phyloP scores from a whole-genome alignment of 2,329 filamentous ascomycete genomes.

The Aspergillus versicolor region DNA sequence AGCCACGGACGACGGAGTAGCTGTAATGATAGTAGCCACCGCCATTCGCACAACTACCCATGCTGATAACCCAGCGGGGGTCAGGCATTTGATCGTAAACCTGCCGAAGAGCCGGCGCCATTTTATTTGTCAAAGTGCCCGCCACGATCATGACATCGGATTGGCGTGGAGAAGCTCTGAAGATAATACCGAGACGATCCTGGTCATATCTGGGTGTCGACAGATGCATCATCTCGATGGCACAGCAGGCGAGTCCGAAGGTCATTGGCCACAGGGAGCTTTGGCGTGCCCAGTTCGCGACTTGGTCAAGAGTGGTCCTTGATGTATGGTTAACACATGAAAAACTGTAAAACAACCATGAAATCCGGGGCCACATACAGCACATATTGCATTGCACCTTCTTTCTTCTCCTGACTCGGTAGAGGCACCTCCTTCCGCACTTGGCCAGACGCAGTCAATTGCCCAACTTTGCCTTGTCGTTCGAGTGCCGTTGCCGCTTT shows the following conservation, averaged over 20 bases:
- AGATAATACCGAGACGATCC: slow-evolving; percentile 85
- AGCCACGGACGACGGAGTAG: slow-evolving; percentile 74
- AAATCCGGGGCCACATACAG: slow-evolving; percentile 35
- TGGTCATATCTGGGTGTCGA: slow-evolving; percentile 89
- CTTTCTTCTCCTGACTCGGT: slow-evolving; percentile 51
- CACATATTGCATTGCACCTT: slow-evolving; percentile 54
- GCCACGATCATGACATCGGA: slow-evolving; percentile 93
- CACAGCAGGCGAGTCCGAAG: slow-evolving; percentile 87
- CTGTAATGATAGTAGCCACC: slow-evolving; percentile 88
- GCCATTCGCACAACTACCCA: slow-evolving; percentile 83
- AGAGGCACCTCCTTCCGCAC: slow-evolving; percentile 48
- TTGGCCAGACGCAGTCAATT: slow-evolving; percentile 44
- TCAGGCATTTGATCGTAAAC: slow-evolving; percentile 97
- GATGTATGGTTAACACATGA: slow-evolving; percentile 9
- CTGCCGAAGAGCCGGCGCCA: slow-evolving; percentile 85
- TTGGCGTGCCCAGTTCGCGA: slow-evolving; percentile 86
- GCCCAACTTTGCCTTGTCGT: slow-evolving; percentile 32
- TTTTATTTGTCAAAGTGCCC: slow-evolving; percentile 92
- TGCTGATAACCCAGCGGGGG: slow-evolving; percentile 81
- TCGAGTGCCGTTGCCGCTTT: slow-evolving; percentile 45
- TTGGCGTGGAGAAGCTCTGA: slow-evolving; percentile 82
- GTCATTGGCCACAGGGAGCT: slow-evolving; percentile 90
- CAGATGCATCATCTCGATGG: slow-evolving; percentile 91
- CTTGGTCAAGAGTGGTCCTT: slow-evolving; percentile 60
- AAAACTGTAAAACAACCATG: not conserved